Evolutionary conservation across 2,329 filamentous ascomycete genomes (phyloP).

Genomic region (Paracamarosporium sp.): DNA sequence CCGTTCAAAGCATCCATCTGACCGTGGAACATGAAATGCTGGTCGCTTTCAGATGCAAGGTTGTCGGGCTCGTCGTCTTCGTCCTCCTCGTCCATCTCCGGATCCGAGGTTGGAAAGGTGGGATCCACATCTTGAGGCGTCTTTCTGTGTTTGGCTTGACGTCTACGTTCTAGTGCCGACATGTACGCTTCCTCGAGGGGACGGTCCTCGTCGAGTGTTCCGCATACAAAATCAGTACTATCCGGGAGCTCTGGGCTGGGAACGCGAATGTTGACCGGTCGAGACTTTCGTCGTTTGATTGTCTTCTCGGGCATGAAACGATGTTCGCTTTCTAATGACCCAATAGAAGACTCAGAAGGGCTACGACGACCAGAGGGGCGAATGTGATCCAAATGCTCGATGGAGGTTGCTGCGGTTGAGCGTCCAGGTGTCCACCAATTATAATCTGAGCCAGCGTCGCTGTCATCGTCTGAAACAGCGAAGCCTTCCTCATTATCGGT

Average conservation of each 20-base stretch:
- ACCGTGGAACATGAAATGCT: slow-evolving; percentile 73
- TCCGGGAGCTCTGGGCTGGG: slow-evolving; percentile 85
- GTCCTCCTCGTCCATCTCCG: slow-evolving; percentile 80
- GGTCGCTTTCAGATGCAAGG: slow-evolving; percentile 65
- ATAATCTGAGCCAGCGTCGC: slow-evolving; percentile 68
- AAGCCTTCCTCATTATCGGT: slow-evolving; percentile 81
- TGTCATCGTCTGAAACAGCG: slow-evolving; percentile 72
- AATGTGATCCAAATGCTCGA: slow-evolving; percentile 55
- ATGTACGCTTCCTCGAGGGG: slow-evolving; percentile 94
- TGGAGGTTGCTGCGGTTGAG: slow-evolving; percentile 61
- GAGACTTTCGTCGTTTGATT: slow-evolving; percentile 54
- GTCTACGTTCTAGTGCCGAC: slow-evolving; percentile 80
- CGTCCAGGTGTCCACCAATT: slow-evolving; percentile 67
- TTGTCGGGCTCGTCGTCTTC: slow-evolving; percentile 62
- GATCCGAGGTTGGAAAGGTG: slow-evolving; percentile 93
- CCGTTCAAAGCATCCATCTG: slow-evolving; percentile 72
- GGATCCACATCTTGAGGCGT: slow-evolving; percentile 93
- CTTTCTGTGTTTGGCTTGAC: slow-evolving; percentile 78
- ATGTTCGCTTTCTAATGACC: slow-evolving; percentile 53
- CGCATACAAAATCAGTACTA: slow-evolving; percentile 98
- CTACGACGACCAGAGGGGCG: slow-evolving; percentile 54
- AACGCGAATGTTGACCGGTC: slow-evolving; percentile 64
- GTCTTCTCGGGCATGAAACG: slow-evolving; percentile 31
- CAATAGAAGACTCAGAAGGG: slow-evolving; percentile 61
- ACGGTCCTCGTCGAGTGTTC: slow-evolving; percentile 93